A percentile compares a stretch with the other conserved stretches of the same genome.
phyloP scores from a whole-genome alignment of 1,284 basidiomycete genomes.

The Cryptococcus sp. region DNA sequence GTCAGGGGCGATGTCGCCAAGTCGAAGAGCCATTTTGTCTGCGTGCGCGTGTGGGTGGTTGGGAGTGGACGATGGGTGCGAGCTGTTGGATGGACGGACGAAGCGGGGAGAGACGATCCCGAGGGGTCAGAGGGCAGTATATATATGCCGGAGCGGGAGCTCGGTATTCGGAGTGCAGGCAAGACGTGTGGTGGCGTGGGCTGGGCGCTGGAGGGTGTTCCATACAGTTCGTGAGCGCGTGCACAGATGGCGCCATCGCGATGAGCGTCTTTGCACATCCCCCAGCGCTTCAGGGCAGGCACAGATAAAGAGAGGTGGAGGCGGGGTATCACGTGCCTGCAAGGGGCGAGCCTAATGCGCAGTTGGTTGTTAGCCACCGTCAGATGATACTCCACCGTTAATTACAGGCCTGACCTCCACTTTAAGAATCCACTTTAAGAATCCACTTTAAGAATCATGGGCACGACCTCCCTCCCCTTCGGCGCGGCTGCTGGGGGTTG shows the following conservation, averaged over 20 bases:
- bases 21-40: conserved; percentile 42
- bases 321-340: not conserved
- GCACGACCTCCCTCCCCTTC: not conserved
- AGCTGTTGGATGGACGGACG: not conserved
- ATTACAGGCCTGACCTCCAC: not conserved
- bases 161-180: too few relatives aligned
- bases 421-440: too few relatives aligned
- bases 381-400: too few relatives aligned
- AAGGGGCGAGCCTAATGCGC: not conserved
- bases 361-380: too few relatives aligned
- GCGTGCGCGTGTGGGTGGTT: conserved; percentile 1
- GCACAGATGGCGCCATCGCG: not conserved
- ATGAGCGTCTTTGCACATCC: not conserved
- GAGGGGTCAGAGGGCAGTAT: too few relatives aligned
- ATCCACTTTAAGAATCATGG: too few relatives aligned
- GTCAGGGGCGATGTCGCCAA: conserved; percentile 45
- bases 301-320: not conserved
- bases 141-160: too few relatives aligned
- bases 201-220: too few relatives aligned
- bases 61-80: not conserved
- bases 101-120: not conserved
- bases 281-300: not conserved
- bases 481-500: too few relatives aligned
- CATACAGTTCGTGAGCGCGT: too few relatives aligned
- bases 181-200: too few relatives aligned